Conservation (phyloP, 768 basidiomycete genomes). For the Tylopilus subfusipes region DNA sequence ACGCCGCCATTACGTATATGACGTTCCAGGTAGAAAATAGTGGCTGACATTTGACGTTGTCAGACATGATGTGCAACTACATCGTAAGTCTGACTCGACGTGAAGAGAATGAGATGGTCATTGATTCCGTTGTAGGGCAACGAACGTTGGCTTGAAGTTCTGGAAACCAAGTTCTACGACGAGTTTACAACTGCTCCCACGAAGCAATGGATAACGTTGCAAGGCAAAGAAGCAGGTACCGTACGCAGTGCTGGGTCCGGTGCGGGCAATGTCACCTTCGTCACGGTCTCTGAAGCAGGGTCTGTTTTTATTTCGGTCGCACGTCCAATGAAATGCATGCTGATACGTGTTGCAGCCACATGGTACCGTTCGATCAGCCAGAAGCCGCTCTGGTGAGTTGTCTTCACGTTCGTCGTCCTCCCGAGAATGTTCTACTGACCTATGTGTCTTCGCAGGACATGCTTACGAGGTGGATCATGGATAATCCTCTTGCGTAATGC, state of each 20-base stretch:
- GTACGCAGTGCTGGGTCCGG: conserved; percentile 64
- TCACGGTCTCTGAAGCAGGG: conserved; percentile 77
- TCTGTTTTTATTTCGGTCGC: conserved; percentile 35
- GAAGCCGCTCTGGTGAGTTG: conserved; percentile 71
- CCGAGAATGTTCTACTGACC: not conserved
- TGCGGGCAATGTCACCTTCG: conserved; percentile 85
- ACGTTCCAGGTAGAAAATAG: not conserved
- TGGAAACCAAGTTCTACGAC: conserved; percentile 57
- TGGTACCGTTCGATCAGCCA: conserved; percentile 90
- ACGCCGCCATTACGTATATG: not conserved
- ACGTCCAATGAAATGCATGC: not conserved
- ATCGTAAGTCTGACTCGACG: conserved; percentile 42
- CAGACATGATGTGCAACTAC: conserved; percentile 88
- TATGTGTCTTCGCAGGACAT: conserved; percentile 42
- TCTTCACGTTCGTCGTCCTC: not conserved
- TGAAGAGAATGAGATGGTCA: not conserved
- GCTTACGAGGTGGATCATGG: conserved; percentile 55
- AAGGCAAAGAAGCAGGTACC: conserved; percentile 58
- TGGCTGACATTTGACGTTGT: conserved; percentile 14
- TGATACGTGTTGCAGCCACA: conserved; percentile 51
- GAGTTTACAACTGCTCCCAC: conserved; percentile 53
- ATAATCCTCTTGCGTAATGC: conserved; percentile 42
- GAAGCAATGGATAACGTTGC: conserved; percentile 54
- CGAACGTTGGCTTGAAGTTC: conserved; percentile 65
- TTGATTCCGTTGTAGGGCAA: conserved; percentile 51